Conservation (phyloP, 768 basidiomycete species). For the Serendipita sp. region DNA sequence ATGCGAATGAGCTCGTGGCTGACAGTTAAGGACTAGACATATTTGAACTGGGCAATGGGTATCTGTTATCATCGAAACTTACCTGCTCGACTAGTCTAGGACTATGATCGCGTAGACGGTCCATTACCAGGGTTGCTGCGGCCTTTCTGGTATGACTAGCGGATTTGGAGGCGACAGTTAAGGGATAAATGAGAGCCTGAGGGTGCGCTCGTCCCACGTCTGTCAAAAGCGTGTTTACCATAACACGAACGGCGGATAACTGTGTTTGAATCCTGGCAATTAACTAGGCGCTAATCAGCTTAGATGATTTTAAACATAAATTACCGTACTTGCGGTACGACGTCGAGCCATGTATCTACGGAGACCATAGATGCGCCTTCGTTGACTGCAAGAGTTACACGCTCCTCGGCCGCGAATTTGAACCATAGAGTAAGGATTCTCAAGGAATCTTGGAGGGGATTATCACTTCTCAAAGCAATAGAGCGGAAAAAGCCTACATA, state of each 20-base stretch:
- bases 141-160: constrained; percentile 67
- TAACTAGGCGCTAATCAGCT: constrained; percentile 38
- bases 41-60: background rate
- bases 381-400: constrained; percentile 79
- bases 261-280: constrained; percentile 98
- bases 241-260: constrained; percentile 65
- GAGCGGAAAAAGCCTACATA: constrained; percentile 80
- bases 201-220: constrained; percentile 95
- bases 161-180: constrained; percentile 94
- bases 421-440: constrained; percentile 94
- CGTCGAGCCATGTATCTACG: constrained; percentile 96
- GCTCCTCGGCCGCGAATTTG: constrained; percentile 81
- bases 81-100: constrained; percentile 76
- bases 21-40: constrained; percentile 57
- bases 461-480: constrained; percentile 74
- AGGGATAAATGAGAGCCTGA: constrained; percentile 87
- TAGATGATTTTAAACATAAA: background rate
- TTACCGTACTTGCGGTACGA: constrained; percentile 75
- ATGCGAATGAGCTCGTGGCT: constrained; percentile 92
- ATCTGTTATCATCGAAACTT: constrained; percentile 9
- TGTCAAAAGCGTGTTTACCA: constrained; percentile 74
- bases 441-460: constrained; percentile 87
- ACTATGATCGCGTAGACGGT: constrained; percentile 86
- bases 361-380: constrained; percentile 78
- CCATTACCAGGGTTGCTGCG: constrained; percentile 77